Evolutionary conservation across 345 rosid genomes (phyloP).

Genomic region (Conringia planisiliqua): DNA sequence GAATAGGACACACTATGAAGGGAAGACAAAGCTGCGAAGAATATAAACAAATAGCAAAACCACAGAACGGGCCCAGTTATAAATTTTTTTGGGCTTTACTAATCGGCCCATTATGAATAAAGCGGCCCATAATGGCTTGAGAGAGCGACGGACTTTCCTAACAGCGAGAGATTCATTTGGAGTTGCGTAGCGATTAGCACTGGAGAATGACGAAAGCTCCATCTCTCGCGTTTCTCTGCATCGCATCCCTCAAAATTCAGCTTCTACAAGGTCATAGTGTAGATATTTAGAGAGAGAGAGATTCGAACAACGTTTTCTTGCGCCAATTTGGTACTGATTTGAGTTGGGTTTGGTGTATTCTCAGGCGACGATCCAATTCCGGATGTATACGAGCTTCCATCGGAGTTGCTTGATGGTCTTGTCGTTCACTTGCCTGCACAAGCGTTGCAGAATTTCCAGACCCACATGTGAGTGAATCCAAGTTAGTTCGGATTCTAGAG

Average conservation of each 20-base stretch:
- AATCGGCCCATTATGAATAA: neutral
- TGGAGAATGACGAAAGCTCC: conserved; percentile 47
- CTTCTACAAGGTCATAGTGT: conserved; percentile 46
- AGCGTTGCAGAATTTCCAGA: conserved; percentile 60
- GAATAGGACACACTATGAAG: too few relatives aligned
- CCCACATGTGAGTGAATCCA: conserved; percentile 48
- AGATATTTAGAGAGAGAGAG: neutral
- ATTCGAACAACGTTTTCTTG: neutral
- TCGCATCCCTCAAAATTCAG: conserved; percentile 42
- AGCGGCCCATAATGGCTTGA: neutral
- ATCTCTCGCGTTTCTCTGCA: conserved; percentile 51
- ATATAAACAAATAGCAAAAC: too few relatives aligned
- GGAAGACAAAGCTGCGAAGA: too few relatives aligned
- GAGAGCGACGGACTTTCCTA: neutral
- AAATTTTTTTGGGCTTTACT: too few relatives aligned
- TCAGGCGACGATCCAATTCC: conserved; percentile 47
- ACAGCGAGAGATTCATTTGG: neutral
- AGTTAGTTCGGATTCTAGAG: neutral
- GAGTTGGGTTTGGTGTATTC: neutral
- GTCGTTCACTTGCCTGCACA: conserved; percentile 58
- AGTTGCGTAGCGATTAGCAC: neutral
- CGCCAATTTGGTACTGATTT: neutral
- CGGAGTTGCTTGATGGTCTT: conserved; percentile 49
- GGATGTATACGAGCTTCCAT: conserved; percentile 58
- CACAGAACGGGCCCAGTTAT: neutral